A percentile compares a stretch with the other conserved stretches of the same genome.
phyloP scores from a whole-genome alignment of 225 moss, liverwort and hornwort genomes.

The Marchantia polymorpha region DNA sequence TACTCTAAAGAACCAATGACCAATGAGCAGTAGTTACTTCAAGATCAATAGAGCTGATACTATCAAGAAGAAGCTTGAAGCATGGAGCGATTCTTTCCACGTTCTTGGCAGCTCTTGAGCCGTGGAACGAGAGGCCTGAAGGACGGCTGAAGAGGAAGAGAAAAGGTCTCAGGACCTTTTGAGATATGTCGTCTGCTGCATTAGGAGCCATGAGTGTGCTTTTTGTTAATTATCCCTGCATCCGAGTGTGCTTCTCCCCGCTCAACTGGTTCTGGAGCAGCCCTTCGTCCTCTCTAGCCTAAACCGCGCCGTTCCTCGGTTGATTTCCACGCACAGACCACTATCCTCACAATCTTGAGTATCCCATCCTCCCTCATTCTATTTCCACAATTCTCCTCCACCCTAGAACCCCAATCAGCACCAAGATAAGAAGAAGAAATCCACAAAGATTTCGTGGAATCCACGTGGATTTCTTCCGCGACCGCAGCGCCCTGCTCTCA shows the following conservation, averaged over 20 bases:
- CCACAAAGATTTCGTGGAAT: too few species aligned
- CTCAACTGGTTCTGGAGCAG: slow-evolving; percentile 52
- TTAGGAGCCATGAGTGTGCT: slow-evolving; percentile 32
- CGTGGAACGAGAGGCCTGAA: slow-evolving; percentile 46
- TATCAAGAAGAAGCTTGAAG: slow-evolving; percentile 61
- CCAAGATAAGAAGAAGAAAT: not conserved
- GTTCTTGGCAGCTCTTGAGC: slow-evolving; percentile 50
- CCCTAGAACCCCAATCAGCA: not conserved
- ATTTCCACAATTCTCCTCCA: not conserved
- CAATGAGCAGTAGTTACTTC: slow-evolving; percentile 63
- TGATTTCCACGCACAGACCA: slow-evolving; percentile 5
- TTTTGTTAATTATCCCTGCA: slow-evolving; percentile 37
- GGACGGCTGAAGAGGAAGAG: slow-evolving; percentile 62
- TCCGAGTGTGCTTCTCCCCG: slow-evolving; percentile 65
- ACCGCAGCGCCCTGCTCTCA: not conserved
- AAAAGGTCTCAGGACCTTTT: slow-evolving; percentile 65
- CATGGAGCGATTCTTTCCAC: slow-evolving; percentile 60
- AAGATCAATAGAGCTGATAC: slow-evolving; percentile 59
- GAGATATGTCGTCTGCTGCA: slow-evolving; percentile 57
- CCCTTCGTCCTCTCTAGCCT: slow-evolving; percentile 67
- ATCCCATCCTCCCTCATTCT: slow-evolving; percentile 31
- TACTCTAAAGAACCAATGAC: slow-evolving; percentile 64
- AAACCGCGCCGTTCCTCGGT: slow-evolving; percentile 10
- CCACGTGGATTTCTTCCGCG: too few species aligned
- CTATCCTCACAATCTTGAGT: slow-evolving; percentile 8